Conservation (phyloP, 345 rosid genomes). For the Moricandia arvensis region DNA sequence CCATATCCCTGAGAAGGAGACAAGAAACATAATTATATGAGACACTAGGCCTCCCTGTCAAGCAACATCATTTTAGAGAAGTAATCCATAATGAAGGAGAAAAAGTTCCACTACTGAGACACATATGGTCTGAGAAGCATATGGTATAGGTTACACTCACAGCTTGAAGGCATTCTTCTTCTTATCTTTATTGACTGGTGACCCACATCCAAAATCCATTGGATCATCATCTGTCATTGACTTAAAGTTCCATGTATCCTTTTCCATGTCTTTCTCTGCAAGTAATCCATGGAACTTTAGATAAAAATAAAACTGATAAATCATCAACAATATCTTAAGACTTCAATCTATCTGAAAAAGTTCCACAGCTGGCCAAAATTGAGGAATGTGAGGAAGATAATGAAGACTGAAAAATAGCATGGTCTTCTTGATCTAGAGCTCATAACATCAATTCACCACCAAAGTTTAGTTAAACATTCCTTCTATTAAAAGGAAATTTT, state of each 20-base stretch:
- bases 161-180: conserved; percentile 62
- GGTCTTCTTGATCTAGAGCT: conserved; percentile 4
- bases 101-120: not conserved
- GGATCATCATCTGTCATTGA: conserved; percentile 56
- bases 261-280: conserved; percentile 74
- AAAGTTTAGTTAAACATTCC: conserved; percentile 7
- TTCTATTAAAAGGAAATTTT: not conserved
- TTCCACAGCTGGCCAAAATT: not conserved
- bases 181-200: conserved; percentile 55
- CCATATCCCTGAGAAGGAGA: conserved; percentile 61
- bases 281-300: conserved; percentile 1
- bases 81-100: conserved; percentile 5
- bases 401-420: conserved; percentile 5
- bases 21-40: conserved; percentile 10
- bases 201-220: conserved; percentile 66
- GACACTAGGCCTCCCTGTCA: conserved; percentile 15
- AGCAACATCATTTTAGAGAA: not conserved
- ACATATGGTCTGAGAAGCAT: conserved; percentile 19
- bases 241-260: conserved; percentile 76
- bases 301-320: not conserved
- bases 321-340: conserved; percentile 1
- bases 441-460: not conserved
- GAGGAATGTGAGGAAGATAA: conserved; percentile 1
- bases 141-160: conserved; percentile 50
- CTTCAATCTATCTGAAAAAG: conserved; percentile 13